A percentile compares a stretch with the other conserved stretches of the same genome.
Conservation (phyloP, 345 rosid genomes). For the Citrus sinensis region DNA sequence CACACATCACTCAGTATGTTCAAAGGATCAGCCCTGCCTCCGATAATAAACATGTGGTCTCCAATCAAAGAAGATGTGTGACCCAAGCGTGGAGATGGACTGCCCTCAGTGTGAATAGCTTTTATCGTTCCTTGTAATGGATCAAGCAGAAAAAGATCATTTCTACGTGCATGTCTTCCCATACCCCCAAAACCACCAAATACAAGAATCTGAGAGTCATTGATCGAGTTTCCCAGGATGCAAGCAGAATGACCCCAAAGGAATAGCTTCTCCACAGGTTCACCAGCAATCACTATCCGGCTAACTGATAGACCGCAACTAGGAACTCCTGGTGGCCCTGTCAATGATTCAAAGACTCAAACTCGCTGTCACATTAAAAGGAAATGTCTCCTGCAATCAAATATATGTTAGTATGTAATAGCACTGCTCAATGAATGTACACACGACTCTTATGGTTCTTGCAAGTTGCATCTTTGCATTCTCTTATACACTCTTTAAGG, state of each 20-base stretch:
- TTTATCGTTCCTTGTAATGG: conserved; percentile 46
- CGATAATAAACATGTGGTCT: conserved; percentile 62
- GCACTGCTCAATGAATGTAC: conserved; percentile 7
- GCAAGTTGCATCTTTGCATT: not conserved
- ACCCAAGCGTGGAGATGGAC: conserved; percentile 79
- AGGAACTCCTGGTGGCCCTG: conserved; percentile 49
- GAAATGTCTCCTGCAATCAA: conserved; percentile 63
- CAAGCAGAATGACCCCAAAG: conserved; percentile 92
- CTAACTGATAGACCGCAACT: conserved; percentile 32
- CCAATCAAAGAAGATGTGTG: conserved; percentile 76
- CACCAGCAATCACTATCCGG: conserved; percentile 46
- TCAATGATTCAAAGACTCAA: conserved; percentile 74
- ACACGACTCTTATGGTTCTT: no score
- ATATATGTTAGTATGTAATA: conserved; percentile 28
- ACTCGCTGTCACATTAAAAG: conserved; percentile 54
- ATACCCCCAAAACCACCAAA: conserved; percentile 96
- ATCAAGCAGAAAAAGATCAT: conserved; percentile 60
- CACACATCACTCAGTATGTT: conserved; percentile 74
- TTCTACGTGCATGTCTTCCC: conserved; percentile 88
- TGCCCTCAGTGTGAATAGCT: conserved; percentile 32
- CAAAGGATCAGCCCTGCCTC: conserved; percentile 83
- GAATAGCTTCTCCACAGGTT: conserved; percentile 71
- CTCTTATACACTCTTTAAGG: not conserved
- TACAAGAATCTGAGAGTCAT: conserved; percentile 35
- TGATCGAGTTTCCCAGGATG: conserved; percentile 25